Conservation (phyloP, 306 rosid species). For the Geum urbanum region DNA sequence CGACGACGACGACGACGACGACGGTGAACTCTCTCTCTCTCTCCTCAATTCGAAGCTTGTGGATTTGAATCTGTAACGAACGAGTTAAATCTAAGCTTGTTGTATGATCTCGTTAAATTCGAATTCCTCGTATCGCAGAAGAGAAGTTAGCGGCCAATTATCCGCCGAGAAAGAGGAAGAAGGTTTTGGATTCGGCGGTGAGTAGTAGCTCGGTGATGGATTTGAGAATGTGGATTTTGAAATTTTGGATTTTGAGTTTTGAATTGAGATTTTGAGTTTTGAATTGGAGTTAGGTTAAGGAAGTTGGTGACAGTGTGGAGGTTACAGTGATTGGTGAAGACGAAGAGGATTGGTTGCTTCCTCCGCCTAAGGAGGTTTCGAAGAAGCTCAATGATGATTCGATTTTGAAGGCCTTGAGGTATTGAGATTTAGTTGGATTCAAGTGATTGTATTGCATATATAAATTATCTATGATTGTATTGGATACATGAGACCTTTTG, state of each 20-base stretch:
- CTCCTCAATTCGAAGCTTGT: not conserved
- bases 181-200: slow-evolving; percentile 30
- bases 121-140: slow-evolving; percentile 31
- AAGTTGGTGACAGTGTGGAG: slow-evolving; percentile 25
- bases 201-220: not conserved
- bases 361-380: slow-evolving; percentile 72
- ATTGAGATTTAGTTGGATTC: not conserved
- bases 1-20: slow-evolving; percentile 2
- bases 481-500: not conserved
- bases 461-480: not conserved
- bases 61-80: no score
- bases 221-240: not conserved
- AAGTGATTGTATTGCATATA: not conserved
- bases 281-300: slow-evolving; percentile 37
- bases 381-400: slow-evolving; percentile 48
- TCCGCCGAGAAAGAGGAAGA: slow-evolving; percentile 41
- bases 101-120: not conserved
- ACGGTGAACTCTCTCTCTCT: slow-evolving; percentile 32
- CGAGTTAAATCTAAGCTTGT: not conserved
- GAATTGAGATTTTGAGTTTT: not conserved
- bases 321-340: slow-evolving; percentile 40
- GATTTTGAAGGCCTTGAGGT: slow-evolving; percentile 71
- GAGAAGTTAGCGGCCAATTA: slow-evolving; percentile 32
- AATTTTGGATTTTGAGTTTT: not conserved
- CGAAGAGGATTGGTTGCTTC: slow-evolving; percentile 77